Percentiles rank a stretch among this genome's conserved stretches.
Conservation (phyloP, 352 stramenopile genomes). For the Elongisporangium anandrum region DNA sequence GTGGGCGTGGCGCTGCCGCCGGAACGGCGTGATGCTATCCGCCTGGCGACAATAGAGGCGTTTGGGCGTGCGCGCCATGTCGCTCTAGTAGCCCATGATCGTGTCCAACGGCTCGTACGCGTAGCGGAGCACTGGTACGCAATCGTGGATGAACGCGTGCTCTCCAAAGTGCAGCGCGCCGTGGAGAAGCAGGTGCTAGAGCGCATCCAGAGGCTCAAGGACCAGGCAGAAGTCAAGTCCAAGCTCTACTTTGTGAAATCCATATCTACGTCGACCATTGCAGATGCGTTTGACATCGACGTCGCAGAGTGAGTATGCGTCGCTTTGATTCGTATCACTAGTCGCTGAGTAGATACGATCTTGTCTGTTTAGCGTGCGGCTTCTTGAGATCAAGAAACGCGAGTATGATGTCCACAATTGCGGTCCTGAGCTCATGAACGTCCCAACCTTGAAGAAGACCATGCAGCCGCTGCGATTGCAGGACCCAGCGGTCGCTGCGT, state of each 20-base stretch:
- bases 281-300: conserved; percentile 41
- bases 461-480: conserved; percentile 28
- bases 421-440: conserved; percentile 39
- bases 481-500: conserved; percentile 21
- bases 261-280: conserved; percentile 57
- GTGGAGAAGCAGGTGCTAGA: conserved; percentile 53
- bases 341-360: not conserved
- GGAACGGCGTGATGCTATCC: conserved; percentile 16
- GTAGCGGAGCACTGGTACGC: conserved; percentile 38
- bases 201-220: conserved; percentile 27
- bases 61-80: conserved; percentile 23
- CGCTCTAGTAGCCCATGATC: conserved; percentile 24
- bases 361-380: conserved; percentile 27
- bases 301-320: conserved; percentile 35
- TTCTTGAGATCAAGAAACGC: conserved; percentile 49
- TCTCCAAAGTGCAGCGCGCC: conserved; percentile 33
- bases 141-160: conserved; percentile 50
- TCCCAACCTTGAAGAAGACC: conserved; percentile 31
- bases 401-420: conserved; percentile 51
- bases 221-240: conserved; percentile 48
- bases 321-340: not conserved
- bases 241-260: conserved; percentile 64
- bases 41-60: conserved; percentile 12
- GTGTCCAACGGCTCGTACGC: conserved; percentile 23
- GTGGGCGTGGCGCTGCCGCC: conserved; percentile 33